Conservation (phyloP, 768 basidiomycete species). For the Panaeolus cyanescens region DNA sequence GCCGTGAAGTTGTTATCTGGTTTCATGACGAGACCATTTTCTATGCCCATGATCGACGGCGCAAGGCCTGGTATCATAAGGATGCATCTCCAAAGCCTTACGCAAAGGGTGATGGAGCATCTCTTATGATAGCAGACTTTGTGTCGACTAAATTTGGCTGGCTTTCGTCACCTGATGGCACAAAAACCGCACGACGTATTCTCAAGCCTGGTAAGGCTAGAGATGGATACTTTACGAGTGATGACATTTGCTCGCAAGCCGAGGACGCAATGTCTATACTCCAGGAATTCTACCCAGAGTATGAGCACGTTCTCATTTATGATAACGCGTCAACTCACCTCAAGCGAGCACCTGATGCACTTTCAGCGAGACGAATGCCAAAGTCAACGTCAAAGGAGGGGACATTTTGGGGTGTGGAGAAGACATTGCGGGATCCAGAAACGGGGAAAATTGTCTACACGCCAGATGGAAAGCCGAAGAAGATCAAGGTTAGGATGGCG, state of each 20-base stretch:
- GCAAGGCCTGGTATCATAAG: constrained; percentile 29
- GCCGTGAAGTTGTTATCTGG: constrained; percentile 19
- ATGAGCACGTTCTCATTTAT: constrained; percentile 25
- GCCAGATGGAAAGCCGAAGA: constrained; percentile 23
- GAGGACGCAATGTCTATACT: constrained; percentile 20
- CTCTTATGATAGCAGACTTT: constrained; percentile 41
- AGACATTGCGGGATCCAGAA: constrained; percentile 9
- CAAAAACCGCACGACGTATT: constrained; percentile 12
- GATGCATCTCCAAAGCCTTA: constrained; percentile 27
- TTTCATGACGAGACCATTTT: constrained; percentile 42
- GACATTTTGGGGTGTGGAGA: too few species aligned
- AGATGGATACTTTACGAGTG: constrained; percentile 30
- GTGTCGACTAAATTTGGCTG: constrained; percentile 32
- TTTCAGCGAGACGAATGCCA: constrained; percentile 34
- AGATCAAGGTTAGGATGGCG: constrained; percentile 31
- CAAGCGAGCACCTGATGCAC: constrained; percentile 25
- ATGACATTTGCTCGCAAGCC: constrained; percentile 28
- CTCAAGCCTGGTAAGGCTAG: constrained; percentile 24
- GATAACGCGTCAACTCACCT: constrained; percentile 35
- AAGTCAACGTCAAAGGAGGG: constrained; percentile 22
- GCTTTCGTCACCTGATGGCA: constrained; percentile 23
- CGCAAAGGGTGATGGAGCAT: constrained; percentile 38
- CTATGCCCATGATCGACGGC: constrained; percentile 35
- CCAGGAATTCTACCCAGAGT: constrained; percentile 22
- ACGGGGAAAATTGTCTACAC: constrained; percentile 25